phyloP scores from a whole-genome alignment of 2,329 filamentous ascomycete genomes.

The Apiospora phragmitis region DNA sequence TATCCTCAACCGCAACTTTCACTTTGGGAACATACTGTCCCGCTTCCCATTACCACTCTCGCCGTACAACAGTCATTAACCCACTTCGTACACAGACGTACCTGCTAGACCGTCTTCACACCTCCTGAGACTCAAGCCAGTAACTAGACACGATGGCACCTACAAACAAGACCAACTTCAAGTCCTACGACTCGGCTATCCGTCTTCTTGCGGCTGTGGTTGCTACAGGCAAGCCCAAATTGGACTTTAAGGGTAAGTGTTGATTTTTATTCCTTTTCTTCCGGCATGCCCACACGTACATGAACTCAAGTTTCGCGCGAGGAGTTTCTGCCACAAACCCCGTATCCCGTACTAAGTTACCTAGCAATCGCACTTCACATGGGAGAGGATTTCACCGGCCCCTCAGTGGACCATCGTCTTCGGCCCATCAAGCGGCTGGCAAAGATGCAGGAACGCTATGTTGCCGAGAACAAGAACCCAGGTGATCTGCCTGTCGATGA shows the following conservation, averaged over 20 bases:
- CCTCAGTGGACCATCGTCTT: constrained; percentile 39
- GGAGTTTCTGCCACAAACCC: neutral
- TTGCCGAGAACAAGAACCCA: constrained; percentile 33
- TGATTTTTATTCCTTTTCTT: neutral
- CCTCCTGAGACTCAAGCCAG: neutral
- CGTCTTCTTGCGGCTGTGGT: constrained; percentile 63
- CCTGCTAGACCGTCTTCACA: neutral
- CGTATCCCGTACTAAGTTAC: neutral
- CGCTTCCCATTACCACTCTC: neutral
- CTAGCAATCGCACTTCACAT: constrained; percentile 20
- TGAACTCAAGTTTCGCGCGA: neutral
- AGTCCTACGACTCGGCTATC: constrained; percentile 58
- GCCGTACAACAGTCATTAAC: neutral
- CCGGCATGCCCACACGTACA: neutral
- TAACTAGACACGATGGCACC: constrained; percentile 44
- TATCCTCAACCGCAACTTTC: neutral
- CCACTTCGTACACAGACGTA: neutral
- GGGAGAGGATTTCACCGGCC: constrained; percentile 34
- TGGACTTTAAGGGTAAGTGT: constrained; percentile 62
- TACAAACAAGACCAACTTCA: constrained; percentile 52
- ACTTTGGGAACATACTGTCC: neutral
- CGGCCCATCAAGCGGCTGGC: constrained; percentile 40
- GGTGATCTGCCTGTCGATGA: constrained; percentile 34
- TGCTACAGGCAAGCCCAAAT: constrained; percentile 53
- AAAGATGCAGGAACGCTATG: constrained; percentile 33